Evolutionary conservation across 306 rosid species (phyloP), one percentile per base, ranked within the genome.

Genomic region (barrel medic (Medicago truncatula)): DNA sequence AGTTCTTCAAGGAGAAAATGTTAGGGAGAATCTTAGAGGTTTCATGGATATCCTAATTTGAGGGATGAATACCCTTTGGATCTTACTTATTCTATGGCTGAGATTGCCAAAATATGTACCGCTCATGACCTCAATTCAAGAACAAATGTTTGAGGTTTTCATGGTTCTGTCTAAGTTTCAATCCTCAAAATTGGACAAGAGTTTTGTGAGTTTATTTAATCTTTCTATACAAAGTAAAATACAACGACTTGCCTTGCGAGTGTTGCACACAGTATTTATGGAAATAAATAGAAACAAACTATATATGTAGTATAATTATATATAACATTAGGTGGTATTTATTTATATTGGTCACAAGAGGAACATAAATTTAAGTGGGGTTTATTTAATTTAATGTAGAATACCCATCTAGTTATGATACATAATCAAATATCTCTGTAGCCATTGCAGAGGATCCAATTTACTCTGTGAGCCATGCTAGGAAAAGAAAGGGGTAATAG

Each of bases 71-170:
- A 85, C 54, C 91, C 97, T 34, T 72, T 91, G 84, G 94, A 91
- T 28, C 52, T 89, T 76, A 94, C 93, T 1, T 85, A 84, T 46
- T 85, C 97, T 3, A 46, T 87, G 86, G 90, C 92, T 1, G 87
- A 83, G 38, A 62, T 89, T 9, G 92, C 97, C 15, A 84, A 78
- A 63, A 39, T 46, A 4, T 91, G 97, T 50, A 89, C 86, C 69
- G 82, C 81, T 9, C 69, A 10, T 12, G 88, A 85, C 62, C 67
- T 86, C 40, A 89, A 87, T 66, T 72, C 84, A n/a, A 81, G 92
- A 2, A 88, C 93, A 6, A 66, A 72, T 53, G 80, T 89, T 54
- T 25, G 84, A 86, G 40, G 90, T 77, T 73, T 71, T 81, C 54
- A 71, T 71, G 79, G 83, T 80, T 17, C 43, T 91, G 65, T 87